phyloP scores from a whole-genome alignment of 768 basidiomycete species.

The Podaxis rugospora region DNA sequence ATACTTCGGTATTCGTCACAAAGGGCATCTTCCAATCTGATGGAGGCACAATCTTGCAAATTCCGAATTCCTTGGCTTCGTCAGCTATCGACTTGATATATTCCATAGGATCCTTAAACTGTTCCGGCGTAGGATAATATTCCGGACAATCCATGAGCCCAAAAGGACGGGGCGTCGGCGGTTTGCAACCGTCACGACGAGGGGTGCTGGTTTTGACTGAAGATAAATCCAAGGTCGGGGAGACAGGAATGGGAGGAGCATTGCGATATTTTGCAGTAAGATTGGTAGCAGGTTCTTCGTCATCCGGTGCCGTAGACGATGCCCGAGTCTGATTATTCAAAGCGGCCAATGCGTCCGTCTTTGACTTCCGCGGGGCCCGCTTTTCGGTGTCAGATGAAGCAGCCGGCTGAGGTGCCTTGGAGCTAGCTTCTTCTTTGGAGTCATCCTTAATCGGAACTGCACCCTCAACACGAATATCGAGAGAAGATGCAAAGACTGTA shows the following conservation, averaged over 20 bases:
- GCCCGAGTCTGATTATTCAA: slow-evolving; percentile 64
- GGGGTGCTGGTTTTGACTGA: slow-evolving; percentile 66
- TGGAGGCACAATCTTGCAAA: slow-evolving; percentile 96
- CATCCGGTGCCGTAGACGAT: slow-evolving; percentile 49
- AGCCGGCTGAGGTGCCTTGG: slow-evolving; percentile 33
- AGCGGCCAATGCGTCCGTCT: slow-evolving; percentile 82
- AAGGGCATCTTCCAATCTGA: slow-evolving; percentile 95
- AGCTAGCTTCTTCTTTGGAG: slow-evolving; percentile 29
- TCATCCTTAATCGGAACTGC: slow-evolving; percentile 57
- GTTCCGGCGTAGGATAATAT: slow-evolving; percentile 84
- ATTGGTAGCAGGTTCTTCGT: slow-evolving; percentile 42
- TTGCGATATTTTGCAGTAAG: slow-evolving; percentile 46
- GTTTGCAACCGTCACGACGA: slow-evolving; percentile 33
- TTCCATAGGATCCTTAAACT: slow-evolving; percentile 91
- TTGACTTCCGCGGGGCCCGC: slow-evolving; percentile 85
- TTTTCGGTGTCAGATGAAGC: slow-evolving; percentile 39
- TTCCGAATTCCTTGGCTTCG: slow-evolving; percentile 72
- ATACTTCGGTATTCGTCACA: slow-evolving; percentile 88
- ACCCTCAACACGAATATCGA: slow-evolving; percentile 76
- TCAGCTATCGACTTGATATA: slow-evolving; percentile 84
- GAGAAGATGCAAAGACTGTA: slow-evolving; percentile 59
- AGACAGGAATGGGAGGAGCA: slow-evolving; percentile 56
- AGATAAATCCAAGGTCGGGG: slow-evolving; percentile 60
- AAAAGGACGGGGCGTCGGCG: slow-evolving; percentile 64
- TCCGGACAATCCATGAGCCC: slow-evolving; percentile 85